Evolutionary conservation across 2,329 filamentous ascomycete species (phyloP).

Genomic region (Beauveria varroae): DNA sequence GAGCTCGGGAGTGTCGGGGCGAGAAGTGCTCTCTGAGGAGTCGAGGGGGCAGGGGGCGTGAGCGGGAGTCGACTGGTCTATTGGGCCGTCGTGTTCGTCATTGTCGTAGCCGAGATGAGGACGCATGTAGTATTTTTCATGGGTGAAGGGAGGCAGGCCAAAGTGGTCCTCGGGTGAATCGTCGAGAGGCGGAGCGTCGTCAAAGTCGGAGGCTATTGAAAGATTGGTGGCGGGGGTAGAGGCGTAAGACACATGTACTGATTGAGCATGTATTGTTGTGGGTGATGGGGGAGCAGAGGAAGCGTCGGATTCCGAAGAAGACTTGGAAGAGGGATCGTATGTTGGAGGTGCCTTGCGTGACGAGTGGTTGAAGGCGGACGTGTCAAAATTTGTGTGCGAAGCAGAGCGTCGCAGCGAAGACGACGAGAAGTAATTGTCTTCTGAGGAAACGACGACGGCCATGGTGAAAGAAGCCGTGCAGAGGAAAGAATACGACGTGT

Average conservation of each 20-base stretch:
- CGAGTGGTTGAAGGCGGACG: constrained; percentile 36
- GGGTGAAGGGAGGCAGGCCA: constrained; percentile 37
- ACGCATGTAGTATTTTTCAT: constrained; percentile 36
- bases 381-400: constrained; percentile 50
- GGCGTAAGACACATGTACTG: constrained; percentile 48
- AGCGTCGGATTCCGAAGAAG: constrained; percentile 38
- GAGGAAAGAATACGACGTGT: neutral
- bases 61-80: constrained; percentile 37
- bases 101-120: constrained; percentile 26
- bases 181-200: constrained; percentile 39
- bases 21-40: constrained; percentile 41
- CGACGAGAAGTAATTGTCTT: constrained; percentile 51
- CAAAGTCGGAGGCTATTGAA: constrained; percentile 52
- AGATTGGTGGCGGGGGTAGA: constrained; percentile 59
- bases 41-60: constrained; percentile 51
- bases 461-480: constrained; percentile 25
- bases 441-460: constrained; percentile 49
- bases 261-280: constrained; percentile 42
- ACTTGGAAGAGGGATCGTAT: constrained; percentile 35
- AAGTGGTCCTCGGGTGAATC: constrained; percentile 39
- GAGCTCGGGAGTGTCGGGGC: constrained; percentile 50
- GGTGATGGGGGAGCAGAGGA: constrained; percentile 53
- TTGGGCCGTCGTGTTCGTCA: constrained; percentile 36
- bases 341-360: constrained; percentile 35
- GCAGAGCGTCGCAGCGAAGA: constrained; percentile 50